Evolutionary conservation across 2,329 filamentous ascomycete genomes (phyloP).

Genomic region (Pseudogymnoascus destructans): DNA sequence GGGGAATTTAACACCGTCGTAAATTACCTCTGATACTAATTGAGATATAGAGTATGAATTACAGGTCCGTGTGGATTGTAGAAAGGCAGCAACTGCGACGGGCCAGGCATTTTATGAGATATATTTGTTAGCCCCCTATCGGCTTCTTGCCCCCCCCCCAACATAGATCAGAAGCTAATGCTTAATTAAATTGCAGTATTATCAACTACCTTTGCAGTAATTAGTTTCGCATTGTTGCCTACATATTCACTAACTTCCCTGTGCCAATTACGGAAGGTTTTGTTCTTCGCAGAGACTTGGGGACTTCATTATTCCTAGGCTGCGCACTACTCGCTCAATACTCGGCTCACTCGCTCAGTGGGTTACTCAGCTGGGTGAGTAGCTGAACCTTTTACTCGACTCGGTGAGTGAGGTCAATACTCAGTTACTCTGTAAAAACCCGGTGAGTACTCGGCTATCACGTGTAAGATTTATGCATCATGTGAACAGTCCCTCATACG

Average conservation of each 20-base stretch:
- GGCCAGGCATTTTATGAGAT: constrained; percentile 57
- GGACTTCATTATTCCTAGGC: constrained; percentile 55
- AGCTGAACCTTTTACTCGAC: too few species aligned
- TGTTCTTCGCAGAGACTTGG: constrained; percentile 51
- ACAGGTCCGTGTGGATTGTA: constrained; percentile 33
- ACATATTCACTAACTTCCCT: constrained; percentile 64
- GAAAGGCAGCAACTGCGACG: constrained; percentile 36
- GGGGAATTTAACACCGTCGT: neutral
- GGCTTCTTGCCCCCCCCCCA: constrained; percentile 38
- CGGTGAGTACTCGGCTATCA: too few species aligned
- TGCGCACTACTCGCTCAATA: too few species aligned
- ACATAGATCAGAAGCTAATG: neutral
- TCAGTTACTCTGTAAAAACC: too few species aligned
- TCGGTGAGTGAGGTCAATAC: too few species aligned
- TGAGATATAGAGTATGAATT: constrained; percentile 13
- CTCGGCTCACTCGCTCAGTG: too few species aligned
- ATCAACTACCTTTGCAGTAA: constrained; percentile 53
- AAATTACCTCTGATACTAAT: neutral
- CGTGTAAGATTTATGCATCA: too few species aligned
- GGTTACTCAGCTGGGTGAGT: too few species aligned
- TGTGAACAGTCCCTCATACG: too few species aligned
- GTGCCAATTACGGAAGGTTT: constrained; percentile 58
- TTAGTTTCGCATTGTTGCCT: constrained; percentile 53
- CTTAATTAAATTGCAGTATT: constrained; percentile 31
- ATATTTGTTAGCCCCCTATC: constrained; percentile 54